Evolutionary conservation across 2,329 filamentous ascomycete genomes (phyloP).

Genomic region (Aspergillus arachidicola): DNA sequence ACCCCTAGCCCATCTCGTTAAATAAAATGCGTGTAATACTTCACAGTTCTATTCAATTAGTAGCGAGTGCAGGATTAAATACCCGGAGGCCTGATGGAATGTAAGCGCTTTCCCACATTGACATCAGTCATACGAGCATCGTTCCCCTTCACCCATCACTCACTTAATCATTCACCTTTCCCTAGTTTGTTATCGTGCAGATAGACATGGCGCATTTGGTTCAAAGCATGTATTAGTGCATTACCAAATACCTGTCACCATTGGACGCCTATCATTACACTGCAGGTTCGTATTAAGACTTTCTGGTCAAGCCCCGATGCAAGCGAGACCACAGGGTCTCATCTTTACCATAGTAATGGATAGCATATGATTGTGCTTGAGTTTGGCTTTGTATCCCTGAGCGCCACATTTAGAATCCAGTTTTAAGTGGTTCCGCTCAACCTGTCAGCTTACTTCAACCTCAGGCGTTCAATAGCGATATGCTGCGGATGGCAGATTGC

Average conservation of each 20-base stretch:
- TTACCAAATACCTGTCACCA: not conserved
- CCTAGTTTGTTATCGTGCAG: not conserved
- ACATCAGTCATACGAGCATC: not conserved
- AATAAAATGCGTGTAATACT: not conserved
- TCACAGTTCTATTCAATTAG: not conserved
- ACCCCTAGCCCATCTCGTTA: not conserved
- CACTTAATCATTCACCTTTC: not conserved
- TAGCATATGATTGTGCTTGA: not conserved
- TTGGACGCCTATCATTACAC: not conserved
- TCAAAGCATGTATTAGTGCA: not conserved
- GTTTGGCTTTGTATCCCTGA: not conserved
- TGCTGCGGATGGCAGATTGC: too few species aligned
- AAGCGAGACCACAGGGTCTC: not conserved
- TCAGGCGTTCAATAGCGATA: not conserved
- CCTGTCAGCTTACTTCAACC: not conserved
- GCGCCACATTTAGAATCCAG: not conserved
- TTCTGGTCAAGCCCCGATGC: not conserved
- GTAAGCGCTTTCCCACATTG: not conserved
- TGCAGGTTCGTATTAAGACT: not conserved
- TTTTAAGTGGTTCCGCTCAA: too few species aligned
- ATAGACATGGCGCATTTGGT: not conserved
- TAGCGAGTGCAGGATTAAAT: not conserved
- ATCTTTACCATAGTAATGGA: not conserved
- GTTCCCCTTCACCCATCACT: not conserved
- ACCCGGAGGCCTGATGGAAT: not conserved